Percentiles rank a stretch among this genome's conserved stretches.
Evolutionary conservation across 1,139 yeast species (phyloP).

Genomic region (Geotrichum cucujoidarum): DNA sequence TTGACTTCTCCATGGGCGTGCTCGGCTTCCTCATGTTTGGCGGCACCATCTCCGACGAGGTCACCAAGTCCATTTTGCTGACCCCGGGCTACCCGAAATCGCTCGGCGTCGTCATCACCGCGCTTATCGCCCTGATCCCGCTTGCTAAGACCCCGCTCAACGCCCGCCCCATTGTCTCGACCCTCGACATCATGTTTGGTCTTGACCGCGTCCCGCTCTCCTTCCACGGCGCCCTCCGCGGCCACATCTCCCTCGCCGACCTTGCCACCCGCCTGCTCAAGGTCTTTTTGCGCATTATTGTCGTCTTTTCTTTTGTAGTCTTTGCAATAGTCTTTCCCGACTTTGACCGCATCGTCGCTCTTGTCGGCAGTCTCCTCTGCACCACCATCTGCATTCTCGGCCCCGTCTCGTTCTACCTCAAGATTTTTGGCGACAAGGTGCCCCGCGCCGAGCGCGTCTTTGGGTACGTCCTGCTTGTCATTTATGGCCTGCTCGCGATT

Average conservation of each 20-base stretch:
- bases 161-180: slow-evolving; percentile 79
- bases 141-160: slow-evolving; percentile 82
- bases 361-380: slow-evolving; percentile 77
- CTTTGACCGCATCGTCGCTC: slow-evolving; percentile 78
- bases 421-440: slow-evolving; percentile 50
- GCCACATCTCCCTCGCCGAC: slow-evolving; percentile 8
- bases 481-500: slow-evolving; percentile 30
- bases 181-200: slow-evolving; percentile 48
- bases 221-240: slow-evolving; percentile 7
- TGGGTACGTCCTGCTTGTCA: slow-evolving; percentile 46
- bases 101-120: slow-evolving; percentile 59
- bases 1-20: slow-evolving; percentile 72
- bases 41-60: slow-evolving; percentile 61
- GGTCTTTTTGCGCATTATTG: slow-evolving; percentile 36
- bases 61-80: slow-evolving; percentile 68
- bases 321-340: slow-evolving; percentile 62
- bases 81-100: slow-evolving; percentile 70
- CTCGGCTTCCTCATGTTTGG: slow-evolving; percentile 91
- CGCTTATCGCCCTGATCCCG: slow-evolving; percentile 74
- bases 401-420: slow-evolving; percentile 70
- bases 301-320: slow-evolving; percentile 43
- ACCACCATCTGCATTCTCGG: slow-evolving; percentile 73
- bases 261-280: slow-evolving; percentile 17
- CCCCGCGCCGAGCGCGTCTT: slow-evolving; percentile 38
- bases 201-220: slow-evolving; percentile 32